Evolutionary conservation across 768 basidiomycete genomes (phyloP).

Genomic region (Leucogyrophana mollusca): DNA sequence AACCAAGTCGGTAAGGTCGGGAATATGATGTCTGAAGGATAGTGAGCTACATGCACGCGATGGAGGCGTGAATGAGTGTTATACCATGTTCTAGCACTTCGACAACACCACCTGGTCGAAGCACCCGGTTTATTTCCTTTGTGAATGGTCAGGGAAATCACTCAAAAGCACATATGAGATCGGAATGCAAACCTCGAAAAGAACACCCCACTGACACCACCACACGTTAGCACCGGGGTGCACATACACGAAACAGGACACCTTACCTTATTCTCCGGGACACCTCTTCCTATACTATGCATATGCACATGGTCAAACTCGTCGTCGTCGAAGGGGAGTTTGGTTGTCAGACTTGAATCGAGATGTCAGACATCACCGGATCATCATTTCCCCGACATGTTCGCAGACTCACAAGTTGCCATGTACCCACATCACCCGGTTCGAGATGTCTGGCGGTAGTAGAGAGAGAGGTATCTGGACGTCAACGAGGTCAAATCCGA

Average conservation of each 20-base stretch:
- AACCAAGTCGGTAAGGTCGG: slow-evolving; percentile 79
- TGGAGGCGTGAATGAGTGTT: slow-evolving; percentile 9
- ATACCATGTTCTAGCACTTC: slow-evolving; percentile 75
- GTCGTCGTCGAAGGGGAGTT: slow-evolving; percentile 78
- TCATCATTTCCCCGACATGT: neutral
- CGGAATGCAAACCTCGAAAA: slow-evolving; percentile 55
- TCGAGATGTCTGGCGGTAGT: slow-evolving; percentile 49
- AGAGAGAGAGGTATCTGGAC: slow-evolving; percentile 60
- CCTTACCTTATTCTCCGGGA: slow-evolving; percentile 72
- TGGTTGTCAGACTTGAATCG: slow-evolving; percentile 62
- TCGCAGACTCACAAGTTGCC: slow-evolving; percentile 66
- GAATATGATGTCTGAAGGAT: slow-evolving; percentile 66
- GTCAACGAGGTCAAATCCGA: slow-evolving; percentile 79
- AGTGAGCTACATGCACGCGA: neutral
- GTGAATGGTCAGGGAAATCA: slow-evolving; percentile 4
- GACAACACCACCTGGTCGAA: slow-evolving; percentile 66
- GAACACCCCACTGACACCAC: slow-evolving; percentile 53
- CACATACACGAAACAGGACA: slow-evolving; percentile 4
- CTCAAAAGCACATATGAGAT: neutral
- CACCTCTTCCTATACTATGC: slow-evolving; percentile 58
- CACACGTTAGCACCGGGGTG: slow-evolving; percentile 5
- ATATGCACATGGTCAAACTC: slow-evolving; percentile 84
- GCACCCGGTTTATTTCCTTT: slow-evolving; percentile 71
- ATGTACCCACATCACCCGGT: slow-evolving; percentile 68
- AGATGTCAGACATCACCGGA: neutral